Conservation (phyloP, 2,329 filamentous ascomycete species). For the Sordariomycetes sp. region DNA sequence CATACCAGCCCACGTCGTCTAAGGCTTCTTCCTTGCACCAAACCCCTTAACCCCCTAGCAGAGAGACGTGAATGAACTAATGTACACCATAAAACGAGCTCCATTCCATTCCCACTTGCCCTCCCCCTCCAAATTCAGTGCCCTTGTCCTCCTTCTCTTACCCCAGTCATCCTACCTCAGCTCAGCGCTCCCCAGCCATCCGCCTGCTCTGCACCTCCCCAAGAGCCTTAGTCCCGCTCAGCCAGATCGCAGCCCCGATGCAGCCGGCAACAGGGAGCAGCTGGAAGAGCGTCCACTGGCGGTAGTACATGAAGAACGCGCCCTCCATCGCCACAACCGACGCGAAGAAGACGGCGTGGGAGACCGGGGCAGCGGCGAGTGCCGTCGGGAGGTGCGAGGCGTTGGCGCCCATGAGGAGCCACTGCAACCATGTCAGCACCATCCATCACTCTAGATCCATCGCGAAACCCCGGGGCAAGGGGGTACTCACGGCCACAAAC, state of each 20-base stretch:
- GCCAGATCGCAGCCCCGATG: conserved; percentile 58
- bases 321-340: conserved; percentile 80
- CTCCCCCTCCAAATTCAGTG: not conserved
- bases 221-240: conserved; percentile 82
- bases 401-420: conserved; percentile 74
- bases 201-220: conserved; percentile 86
- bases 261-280: conserved; percentile 59
- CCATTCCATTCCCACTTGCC: not conserved
- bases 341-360: conserved; percentile 74
- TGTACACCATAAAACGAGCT: not conserved
- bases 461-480: not conserved
- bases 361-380: conserved; percentile 60
- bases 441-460: not conserved
- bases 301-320: conserved; percentile 92
- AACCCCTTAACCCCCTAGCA: not conserved
- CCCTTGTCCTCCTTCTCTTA: not conserved
- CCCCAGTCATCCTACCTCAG: not conserved
- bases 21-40: not conserved
- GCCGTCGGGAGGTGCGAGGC: conserved; percentile 65
- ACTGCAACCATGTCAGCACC: conserved; percentile 34
- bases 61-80: not conserved
- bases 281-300: conserved; percentile 83
- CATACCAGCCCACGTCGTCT: not conserved
- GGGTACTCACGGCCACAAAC: conserved; percentile 49
- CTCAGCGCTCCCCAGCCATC: conserved; percentile 54